Conservation (phyloP, 106 monocot species). For the Amphibolis antarctica region DNA sequence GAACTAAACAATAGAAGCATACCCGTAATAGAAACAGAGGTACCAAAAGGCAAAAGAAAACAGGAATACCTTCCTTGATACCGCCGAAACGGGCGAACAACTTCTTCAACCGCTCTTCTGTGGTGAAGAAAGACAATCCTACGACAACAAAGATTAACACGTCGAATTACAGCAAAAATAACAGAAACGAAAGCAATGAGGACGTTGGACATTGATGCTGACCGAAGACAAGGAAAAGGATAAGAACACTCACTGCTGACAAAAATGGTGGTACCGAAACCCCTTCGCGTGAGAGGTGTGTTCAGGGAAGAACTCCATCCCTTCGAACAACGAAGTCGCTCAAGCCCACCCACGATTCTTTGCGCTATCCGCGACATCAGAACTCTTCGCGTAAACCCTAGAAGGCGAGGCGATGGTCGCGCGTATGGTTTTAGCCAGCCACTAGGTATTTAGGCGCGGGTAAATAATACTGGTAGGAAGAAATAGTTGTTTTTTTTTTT, state of each 20-base stretch:
- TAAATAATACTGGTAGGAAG: too few species aligned
- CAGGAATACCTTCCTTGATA: constrained; percentile 22
- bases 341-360: too few species aligned
- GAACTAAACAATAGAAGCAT: neutral
- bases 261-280: constrained; percentile 19
- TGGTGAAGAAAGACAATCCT: constrained; percentile 34
- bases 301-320: too few species aligned
- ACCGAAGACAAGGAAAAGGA: too few species aligned
- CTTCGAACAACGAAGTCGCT: too few species aligned
- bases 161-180: neutral
- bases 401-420: too few species aligned
- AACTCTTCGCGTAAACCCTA: too few species aligned
- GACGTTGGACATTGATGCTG: too few species aligned
- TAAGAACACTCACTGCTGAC: constrained; percentile 20
- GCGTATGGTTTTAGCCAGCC: too few species aligned
- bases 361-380: too few species aligned
- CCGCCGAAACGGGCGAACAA: constrained; percentile 21
- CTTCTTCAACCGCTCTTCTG: constrained; percentile 14
- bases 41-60: neutral
- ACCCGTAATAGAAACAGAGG: neutral
- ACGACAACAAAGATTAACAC: neutral
- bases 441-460: too few species aligned
- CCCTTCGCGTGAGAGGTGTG: neutral
- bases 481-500: too few species aligned
- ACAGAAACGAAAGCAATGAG: neutral